Evolutionary conservation across 768 basidiomycete genomes (phyloP).

Genomic region (Boletus reticuloceps): DNA sequence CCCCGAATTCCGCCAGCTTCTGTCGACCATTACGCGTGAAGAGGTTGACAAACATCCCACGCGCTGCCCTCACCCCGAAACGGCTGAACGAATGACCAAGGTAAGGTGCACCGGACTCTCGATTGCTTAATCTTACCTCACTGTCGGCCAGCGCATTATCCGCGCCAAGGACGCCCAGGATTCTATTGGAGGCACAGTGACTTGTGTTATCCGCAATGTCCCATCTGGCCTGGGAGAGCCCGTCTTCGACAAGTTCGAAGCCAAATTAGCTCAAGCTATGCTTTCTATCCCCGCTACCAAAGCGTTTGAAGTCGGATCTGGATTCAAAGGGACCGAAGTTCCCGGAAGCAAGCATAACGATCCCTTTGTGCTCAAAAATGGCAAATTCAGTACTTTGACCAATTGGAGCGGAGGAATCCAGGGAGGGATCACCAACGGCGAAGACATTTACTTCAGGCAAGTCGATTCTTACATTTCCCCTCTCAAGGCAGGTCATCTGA

Average conservation of each 20-base stretch:
- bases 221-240: conserved; percentile 95
- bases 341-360: conserved; percentile 95
- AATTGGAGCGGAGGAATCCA: conserved; percentile 99
- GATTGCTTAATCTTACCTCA: conserved; percentile 37
- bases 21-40: conserved; percentile 77
- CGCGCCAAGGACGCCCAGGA: conserved; percentile 88
- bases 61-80: conserved; percentile 87
- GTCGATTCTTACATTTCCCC: conserved; percentile 21
- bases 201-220: conserved; percentile 89
- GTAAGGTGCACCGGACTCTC: conserved; percentile 35
- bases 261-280: conserved; percentile 95
- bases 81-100: conserved; percentile 87
- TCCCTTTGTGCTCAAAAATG: conserved; percentile 68
- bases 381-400: conserved; percentile 76
- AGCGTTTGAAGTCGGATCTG: conserved; percentile 96
- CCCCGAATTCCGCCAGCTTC: conserved; percentile 77
- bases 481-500: conserved; percentile 4
- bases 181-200: conserved; percentile 98
- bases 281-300: conserved; percentile 98
- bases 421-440: conserved; percentile 96
- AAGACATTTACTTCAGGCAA: conserved; percentile 96
- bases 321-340: conserved; percentile 92
- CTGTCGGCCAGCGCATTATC: conserved; percentile 81
- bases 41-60: conserved; percentile 86
- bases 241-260: conserved; percentile 98